Conservation (phyloP, 169 alveolate species). For the Cryptosporidium meleagridis region DNA sequence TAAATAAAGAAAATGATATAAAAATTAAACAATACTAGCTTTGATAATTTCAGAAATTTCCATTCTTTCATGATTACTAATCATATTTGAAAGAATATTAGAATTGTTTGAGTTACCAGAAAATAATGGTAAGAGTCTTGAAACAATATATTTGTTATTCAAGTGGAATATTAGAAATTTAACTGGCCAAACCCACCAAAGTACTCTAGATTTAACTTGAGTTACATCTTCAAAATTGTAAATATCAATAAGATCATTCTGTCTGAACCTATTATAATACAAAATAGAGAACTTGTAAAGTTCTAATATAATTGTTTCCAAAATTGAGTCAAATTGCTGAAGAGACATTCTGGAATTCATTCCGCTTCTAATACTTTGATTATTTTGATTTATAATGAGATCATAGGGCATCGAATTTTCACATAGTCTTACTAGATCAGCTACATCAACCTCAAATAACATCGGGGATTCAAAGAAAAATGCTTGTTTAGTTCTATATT, state of each 20-base stretch:
- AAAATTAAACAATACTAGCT: slow-evolving; percentile 14
- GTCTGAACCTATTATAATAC: slow-evolving; percentile 32
- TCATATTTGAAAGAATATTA: slow-evolving; percentile 21
- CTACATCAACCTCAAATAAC: slow-evolving; percentile 62
- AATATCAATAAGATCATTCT: slow-evolving; percentile 57
- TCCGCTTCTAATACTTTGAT: neutral
- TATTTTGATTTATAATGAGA: neutral
- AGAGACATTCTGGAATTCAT: neutral
- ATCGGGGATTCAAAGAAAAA: slow-evolving; percentile 58
- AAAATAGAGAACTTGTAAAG: slow-evolving; percentile 22
- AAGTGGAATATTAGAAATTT: slow-evolving; percentile 43
- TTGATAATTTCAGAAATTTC: slow-evolving; percentile 59
- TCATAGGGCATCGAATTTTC: slow-evolving; percentile 17
- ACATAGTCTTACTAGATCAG: slow-evolving; percentile 3
- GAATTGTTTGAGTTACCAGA: slow-evolving; percentile 68
- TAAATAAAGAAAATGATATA: neutral
- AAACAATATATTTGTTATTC: slow-evolving; percentile 18
- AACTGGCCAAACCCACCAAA: slow-evolving; percentile 75
- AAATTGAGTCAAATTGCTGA: slow-evolving; percentile 38
- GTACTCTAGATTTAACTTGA: slow-evolving; percentile 44
- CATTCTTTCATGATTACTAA: slow-evolving; percentile 29
- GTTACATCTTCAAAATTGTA: slow-evolving; percentile 23
- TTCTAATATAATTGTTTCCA: slow-evolving; percentile 35
- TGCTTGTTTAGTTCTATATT: slow-evolving; percentile 56
- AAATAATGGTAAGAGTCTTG: slow-evolving; percentile 55